phyloP scores from a whole-genome alignment of 352 stramenopile genomes.

The Elongisporangium prolatum region DNA sequence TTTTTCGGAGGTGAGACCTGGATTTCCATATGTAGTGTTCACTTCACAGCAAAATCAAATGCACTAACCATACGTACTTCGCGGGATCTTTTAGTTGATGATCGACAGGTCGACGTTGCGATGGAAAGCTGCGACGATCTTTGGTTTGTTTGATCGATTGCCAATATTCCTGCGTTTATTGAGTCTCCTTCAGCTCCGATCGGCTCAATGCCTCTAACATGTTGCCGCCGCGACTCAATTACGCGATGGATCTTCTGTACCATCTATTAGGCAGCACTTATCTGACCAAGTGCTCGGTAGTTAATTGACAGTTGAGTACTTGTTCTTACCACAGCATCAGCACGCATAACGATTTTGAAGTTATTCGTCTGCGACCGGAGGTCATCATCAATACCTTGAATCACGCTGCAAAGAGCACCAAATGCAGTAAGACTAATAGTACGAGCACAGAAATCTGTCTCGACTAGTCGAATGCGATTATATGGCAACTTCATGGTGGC shows the following conservation, averaged over 20 bases:
- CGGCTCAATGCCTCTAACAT: background rate
- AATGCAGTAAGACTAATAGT: background rate
- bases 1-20: background rate
- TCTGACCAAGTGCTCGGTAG: background rate
- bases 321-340: background rate
- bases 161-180: background rate
- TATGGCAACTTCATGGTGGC: constrained; percentile 20
- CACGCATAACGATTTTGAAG: background rate
- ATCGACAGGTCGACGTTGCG: background rate
- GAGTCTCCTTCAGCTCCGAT: background rate
- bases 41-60: no score
- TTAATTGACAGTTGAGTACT: background rate
- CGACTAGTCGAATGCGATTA: constrained; percentile 3
- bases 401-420: background rate
- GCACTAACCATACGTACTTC: background rate
- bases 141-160: background rate
- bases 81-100: background rate
- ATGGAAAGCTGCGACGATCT: background rate
- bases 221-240: background rate
- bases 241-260: background rate
- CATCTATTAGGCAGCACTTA: background rate
- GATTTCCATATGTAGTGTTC: no score
- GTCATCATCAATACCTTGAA: background rate
- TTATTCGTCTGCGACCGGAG: background rate
- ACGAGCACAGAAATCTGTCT: background rate